A percentile compares a stretch with the other conserved stretches of the same genome.
Evolutionary conservation across 2,329 filamentous ascomycete genomes (phyloP).

Genomic region (Trichophyton benhamiae): DNA sequence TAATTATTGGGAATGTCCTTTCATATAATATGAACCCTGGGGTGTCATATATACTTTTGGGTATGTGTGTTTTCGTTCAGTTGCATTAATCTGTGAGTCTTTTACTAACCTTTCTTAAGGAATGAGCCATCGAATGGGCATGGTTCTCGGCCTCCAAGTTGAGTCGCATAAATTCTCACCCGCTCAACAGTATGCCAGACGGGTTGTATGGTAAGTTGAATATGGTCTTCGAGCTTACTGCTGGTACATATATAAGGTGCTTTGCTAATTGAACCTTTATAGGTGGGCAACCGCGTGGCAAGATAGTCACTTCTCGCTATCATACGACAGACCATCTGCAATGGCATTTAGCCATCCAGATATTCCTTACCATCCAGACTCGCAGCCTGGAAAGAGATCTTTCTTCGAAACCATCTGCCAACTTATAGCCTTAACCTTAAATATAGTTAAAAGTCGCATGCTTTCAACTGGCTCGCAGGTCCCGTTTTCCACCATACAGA

Average conservation of each 20-base stretch:
- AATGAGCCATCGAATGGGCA: slow-evolving; percentile 48
- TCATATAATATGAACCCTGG: slow-evolving; percentile 55
- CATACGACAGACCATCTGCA: slow-evolving; percentile 48
- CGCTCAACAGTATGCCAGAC: slow-evolving; percentile 34
- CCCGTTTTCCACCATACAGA: slow-evolving; percentile 42
- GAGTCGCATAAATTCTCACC: slow-evolving; percentile 44
- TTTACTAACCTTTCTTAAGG: slow-evolving; percentile 23
- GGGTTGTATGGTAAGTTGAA: slow-evolving; percentile 32
- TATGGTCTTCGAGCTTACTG: not conserved
- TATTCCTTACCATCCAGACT: slow-evolving; percentile 38
- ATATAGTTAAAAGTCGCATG: slow-evolving; percentile 48
- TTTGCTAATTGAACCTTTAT: not conserved
- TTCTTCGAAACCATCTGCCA: slow-evolving; percentile 50
- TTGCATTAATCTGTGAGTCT: not conserved
- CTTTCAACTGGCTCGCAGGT: slow-evolving; percentile 42
- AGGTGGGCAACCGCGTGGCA: slow-evolving; percentile 55
- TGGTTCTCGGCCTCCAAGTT: slow-evolving; percentile 49
- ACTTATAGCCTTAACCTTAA: slow-evolving; percentile 41
- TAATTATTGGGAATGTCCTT: slow-evolving; percentile 50
- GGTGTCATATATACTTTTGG: slow-evolving; percentile 49
- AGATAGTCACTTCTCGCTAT: slow-evolving; percentile 51
- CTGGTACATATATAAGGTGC: not conserved
- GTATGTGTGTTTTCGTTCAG: slow-evolving; percentile 17
- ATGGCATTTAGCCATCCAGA: slow-evolving; percentile 42
- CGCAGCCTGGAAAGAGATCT: slow-evolving; percentile 37